phyloP scores from a whole-genome alignment of 345 rosid genomes.

The Populus euphratica region DNA sequence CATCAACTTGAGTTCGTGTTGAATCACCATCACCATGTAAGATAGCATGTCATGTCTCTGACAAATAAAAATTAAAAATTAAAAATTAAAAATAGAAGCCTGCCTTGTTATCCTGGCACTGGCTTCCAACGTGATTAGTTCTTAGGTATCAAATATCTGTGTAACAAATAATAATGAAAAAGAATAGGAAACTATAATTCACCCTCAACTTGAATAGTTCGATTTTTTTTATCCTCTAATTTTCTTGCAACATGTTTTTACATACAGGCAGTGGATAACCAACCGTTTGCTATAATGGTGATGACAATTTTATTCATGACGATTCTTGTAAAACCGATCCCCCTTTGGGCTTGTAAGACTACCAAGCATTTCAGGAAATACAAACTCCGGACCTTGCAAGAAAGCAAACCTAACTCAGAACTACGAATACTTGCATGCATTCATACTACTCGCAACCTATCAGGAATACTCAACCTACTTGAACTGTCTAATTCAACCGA shows the following conservation, averaged over 20 bases:
- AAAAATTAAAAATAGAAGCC: background rate
- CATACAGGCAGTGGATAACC: constrained; percentile 12
- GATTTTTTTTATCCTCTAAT: background rate
- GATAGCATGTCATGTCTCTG: background rate
- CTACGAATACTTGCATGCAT: constrained; percentile 17
- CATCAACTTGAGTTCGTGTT: background rate
- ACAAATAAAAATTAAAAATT: background rate
- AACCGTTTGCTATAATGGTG: constrained; percentile 5
- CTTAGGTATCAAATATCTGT: too few species aligned
- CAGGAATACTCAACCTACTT: constrained; percentile 10
- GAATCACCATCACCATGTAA: background rate
- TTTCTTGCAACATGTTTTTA: too few species aligned
- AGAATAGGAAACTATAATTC: too few species aligned
- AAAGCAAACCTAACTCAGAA: constrained; percentile 29
- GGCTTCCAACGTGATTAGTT: background rate
- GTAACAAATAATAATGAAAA: too few species aligned
- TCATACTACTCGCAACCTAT: constrained; percentile 1
- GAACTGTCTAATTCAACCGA: constrained; percentile 5
- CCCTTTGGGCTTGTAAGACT: constrained; percentile 23
- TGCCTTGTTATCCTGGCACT: background rate
- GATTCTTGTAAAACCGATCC: constrained; percentile 30
- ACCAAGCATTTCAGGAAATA: constrained; percentile 22
- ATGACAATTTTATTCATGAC: constrained; percentile 9
- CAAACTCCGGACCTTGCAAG: constrained; percentile 40
- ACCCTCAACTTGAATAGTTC: background rate